Percentiles rank a stretch among this genome's conserved stretches.
phyloP scores from a whole-genome alignment of 495 filamentous ascomycete species.

The Barbatosphaeria neglecta region DNA sequence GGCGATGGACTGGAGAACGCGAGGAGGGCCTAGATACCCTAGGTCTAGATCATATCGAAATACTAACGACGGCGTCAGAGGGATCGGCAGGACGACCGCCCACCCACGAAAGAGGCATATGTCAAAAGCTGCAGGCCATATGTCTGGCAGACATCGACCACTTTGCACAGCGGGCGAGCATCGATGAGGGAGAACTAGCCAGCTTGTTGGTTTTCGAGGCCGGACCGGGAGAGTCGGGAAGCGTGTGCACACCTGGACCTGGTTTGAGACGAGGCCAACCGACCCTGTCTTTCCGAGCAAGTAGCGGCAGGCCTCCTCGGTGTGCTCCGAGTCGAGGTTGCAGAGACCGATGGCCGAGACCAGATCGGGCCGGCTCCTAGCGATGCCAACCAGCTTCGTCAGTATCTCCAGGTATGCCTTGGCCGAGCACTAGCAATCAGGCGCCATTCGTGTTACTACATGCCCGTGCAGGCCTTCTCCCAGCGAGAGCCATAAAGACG shows the following conservation, averaged over 20 bases:
- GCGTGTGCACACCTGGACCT: slow-evolving; percentile 30
- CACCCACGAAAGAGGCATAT: slow-evolving; percentile 28
- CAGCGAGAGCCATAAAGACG: no score
- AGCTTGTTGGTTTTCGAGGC: background rate
- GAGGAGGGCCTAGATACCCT: slow-evolving; percentile 24
- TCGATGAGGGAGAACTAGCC: slow-evolving; percentile 32
- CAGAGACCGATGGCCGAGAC: slow-evolving; percentile 26
- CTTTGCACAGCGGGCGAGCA: slow-evolving; percentile 22
- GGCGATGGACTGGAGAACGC: slow-evolving; percentile 11
- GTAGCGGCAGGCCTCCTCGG: slow-evolving; percentile 21
- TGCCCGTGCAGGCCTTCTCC: no score
- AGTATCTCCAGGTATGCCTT: slow-evolving; percentile 26
- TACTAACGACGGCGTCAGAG: no score
- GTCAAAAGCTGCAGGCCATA: slow-evolving; percentile 30
- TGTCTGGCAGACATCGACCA: slow-evolving; percentile 22
- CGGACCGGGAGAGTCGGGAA: background rate
- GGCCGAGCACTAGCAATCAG: slow-evolving; percentile 22
- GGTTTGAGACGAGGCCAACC: slow-evolving; percentile 26
- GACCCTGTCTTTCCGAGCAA: slow-evolving; percentile 12
- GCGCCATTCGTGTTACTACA: no score
- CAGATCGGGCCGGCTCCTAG: slow-evolving; percentile 18
- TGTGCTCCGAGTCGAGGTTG: slow-evolving; percentile 31
- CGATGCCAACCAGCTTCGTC: slow-evolving; percentile 13
- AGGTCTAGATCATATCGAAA: slow-evolving; percentile 26
- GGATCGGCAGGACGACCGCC: no score